Evolutionary conservation across 306 rosid species (phyloP), one percentile per base, ranked within the genome.

Genomic region (Glycine latifolia): DNA sequence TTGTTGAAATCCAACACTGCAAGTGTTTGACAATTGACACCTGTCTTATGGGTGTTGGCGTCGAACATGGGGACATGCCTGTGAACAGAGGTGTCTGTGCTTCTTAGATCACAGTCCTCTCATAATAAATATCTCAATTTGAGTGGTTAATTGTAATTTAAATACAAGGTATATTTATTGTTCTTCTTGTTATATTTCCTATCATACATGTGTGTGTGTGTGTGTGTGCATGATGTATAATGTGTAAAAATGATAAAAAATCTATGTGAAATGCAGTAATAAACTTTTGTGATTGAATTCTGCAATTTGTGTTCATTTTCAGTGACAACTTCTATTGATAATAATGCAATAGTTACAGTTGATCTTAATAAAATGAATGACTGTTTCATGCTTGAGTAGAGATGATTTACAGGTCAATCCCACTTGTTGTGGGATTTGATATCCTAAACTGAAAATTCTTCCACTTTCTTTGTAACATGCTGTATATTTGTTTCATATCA

Each of bases 401-500:
- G 20, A 20, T 20, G 20, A 20, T 20, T 20, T 20, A 20, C 1
- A 20, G 20, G 20, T 77, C 68, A 79, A 15, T 83, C 58, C n/a
- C 70, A 58, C 69, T 61, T 2, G n/a, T n/a, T n/a, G 49, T 61
- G 76, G 66, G 84, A 82, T 77, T 70, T 73, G 13, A 63, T 75
- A 79, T 78, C 78, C 83, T 71, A 43, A 71, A 37, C 37, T 17
- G 67, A 76, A 69, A 37, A 69, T 16, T 58, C 11, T 17, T 76
- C 60, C 81, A 63, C 86, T 67, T 79, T 85, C 66, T 67, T 75
- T 68, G 82, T 76, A 80, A 66, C 78, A 71, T 73, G 78, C 61
- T 74, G 72, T 67, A 81, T 83, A 39, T 39, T 39, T 82, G 75
- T 87, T 77, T 76, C 44, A 58, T 76, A 84, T 80, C 82, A 81